phyloP scores from a whole-genome alignment of 768 basidiomycete genomes.

The Lyophyllum atratum region DNA sequence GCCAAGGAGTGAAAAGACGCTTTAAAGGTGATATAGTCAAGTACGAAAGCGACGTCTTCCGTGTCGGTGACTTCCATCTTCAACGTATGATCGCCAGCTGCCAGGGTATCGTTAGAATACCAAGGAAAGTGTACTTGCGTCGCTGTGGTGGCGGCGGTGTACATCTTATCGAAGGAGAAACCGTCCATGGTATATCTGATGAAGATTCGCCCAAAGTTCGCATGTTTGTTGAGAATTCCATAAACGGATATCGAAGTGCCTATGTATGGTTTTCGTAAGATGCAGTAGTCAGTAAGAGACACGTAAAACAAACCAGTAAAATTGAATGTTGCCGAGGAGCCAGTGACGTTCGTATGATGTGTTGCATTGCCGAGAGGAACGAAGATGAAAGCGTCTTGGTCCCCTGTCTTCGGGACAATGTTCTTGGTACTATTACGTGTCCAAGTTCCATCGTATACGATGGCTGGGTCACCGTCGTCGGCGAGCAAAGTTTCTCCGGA shows the following conservation, averaged over 20 bases:
- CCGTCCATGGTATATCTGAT: not conserved
- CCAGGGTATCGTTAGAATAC: not conserved
- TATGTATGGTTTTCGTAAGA: not conserved
- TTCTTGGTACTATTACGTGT: not conserved
- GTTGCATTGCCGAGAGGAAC: conserved; percentile 1
- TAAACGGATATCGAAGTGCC: conserved; percentile 6
- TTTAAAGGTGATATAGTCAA: conserved; percentile 2
- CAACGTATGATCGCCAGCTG: not conserved
- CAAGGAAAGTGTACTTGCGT: not conserved
- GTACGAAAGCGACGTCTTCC: not conserved
- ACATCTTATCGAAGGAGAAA: not conserved
- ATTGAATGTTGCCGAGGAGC: not conserved
- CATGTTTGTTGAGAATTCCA: not conserved
- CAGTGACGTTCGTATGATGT: not conserved
- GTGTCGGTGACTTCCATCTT: not conserved
- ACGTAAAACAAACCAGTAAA: not conserved
- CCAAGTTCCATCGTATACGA: not conserved
- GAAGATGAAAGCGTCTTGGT: not conserved
- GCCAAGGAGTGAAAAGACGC: not conserved
- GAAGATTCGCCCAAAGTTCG: not conserved
- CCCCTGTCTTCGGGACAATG: not conserved
- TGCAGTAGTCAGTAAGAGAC: too few species aligned
- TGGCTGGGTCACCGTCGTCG: conserved; percentile 2
- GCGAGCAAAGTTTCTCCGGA: not conserved
- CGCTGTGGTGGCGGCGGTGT: not conserved